Base-by-base conservation (phyloP, 441 rosid species). In the Eutrema salsugineum region DNA sequence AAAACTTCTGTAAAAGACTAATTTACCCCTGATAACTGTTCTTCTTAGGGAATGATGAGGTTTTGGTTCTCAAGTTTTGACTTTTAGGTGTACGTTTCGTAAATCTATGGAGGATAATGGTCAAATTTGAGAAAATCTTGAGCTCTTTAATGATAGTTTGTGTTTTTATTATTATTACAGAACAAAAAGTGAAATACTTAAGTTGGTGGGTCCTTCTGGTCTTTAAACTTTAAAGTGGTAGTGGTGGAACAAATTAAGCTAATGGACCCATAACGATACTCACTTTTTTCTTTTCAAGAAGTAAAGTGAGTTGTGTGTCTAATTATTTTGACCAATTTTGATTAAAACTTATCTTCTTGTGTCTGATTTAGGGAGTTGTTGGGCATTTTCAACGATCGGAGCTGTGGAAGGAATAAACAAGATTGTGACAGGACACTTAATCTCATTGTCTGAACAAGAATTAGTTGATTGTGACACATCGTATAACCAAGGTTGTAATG, bases 331-430 rank as follows among this genome's bases (percentile, higher is more conserved):
- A 0, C 11, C 1, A 40, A 11, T 2, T 55, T 56, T 32, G 60
- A 33, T 55, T 56, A 0, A 24, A 62, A 67, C 15, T 36, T 44
- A 68, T 64, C 48, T 44, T 43, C 11, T 64, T 64, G 0, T 11
- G 5, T 14, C 19, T 27, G 0, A 2, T 15, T 33, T 63, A 94
- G 98, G 99, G 91, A 89, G 98, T 67, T 92, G 97, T 83, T 94
- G 99, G 99, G 99, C 98, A 2, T 92, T 92, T 68, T 89, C 99
- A 49, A 73, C 97, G 0, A 72, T 92, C 54, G 93, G 88, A 14
- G 87, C 96, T 0, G 97, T 94, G 73, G 99, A 94, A 73, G 99
- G 99, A 27, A 82, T 94, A 20, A 94, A 87, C 88, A 73, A 90
- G 81, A 86, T 94, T 3, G 88, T 82, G 48, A 92, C 97, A 0